Conservation (phyloP, 164 flowering plant species). For the Stephania japonica region DNA sequence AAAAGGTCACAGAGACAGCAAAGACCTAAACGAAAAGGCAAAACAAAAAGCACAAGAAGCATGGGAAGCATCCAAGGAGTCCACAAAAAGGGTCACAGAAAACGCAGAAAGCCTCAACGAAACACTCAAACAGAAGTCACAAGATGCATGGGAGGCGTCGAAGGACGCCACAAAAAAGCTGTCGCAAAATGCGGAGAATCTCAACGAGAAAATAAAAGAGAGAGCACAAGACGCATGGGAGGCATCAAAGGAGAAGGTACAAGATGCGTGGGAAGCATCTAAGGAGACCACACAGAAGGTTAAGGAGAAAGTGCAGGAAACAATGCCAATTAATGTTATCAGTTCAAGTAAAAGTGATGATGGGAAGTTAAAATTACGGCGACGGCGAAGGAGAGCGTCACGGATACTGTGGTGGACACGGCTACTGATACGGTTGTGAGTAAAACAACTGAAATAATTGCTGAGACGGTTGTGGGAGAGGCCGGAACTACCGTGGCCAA, state of each 20-base stretch:
- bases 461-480: neutral
- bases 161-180: neutral
- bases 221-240: neutral
- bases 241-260: neutral
- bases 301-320: slow-evolving; percentile 28
- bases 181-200: neutral
- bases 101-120: neutral
- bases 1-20: slow-evolving; percentile 14
- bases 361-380: neutral
- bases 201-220: neutral
- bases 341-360: no score
- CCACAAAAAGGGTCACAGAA: neutral
- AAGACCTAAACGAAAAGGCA: slow-evolving; percentile 36
- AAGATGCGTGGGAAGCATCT: neutral
- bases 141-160: neutral
- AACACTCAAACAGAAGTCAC: neutral
- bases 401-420: slow-evolving; percentile 27
- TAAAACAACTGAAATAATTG: neutral
- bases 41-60: slow-evolving; percentile 42
- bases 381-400: neutral
- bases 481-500: neutral
- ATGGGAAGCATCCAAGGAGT: slow-evolving; percentile 47
- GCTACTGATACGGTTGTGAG: slow-evolving; percentile 17
- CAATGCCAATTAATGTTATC: neutral
- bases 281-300: slow-evolving; percentile 38